Evolutionary conservation across 2,329 filamentous ascomycete genomes (phyloP), one percentile per base, ranked within the genome.

Genomic region (Drechmeria coniospora): DNA sequence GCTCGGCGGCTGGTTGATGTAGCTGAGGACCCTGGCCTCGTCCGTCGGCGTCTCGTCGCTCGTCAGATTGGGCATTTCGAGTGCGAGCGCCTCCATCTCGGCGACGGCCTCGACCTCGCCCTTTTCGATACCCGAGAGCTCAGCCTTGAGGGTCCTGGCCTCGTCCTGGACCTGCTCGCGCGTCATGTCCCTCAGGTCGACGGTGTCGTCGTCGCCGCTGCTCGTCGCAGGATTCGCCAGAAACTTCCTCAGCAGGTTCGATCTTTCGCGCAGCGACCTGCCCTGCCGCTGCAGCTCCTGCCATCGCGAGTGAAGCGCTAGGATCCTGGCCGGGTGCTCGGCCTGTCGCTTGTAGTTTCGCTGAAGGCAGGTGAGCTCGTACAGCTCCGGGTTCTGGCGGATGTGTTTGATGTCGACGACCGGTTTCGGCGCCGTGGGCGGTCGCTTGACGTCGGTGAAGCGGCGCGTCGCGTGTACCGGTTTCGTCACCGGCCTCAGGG

Each of bases 391-490:
- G 53, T 92, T 80, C 45, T 83, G 69, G 32, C 86, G 84, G 50
- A 98, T 93, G 56, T 90, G 78, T 51, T 82, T 87, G 47, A 92
- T 67, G 57, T 94, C 79, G 39, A 92, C 67, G 25, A 68, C 68
- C 15, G 81, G 72, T 49, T 82, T 87, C 8, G 83, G 84, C 10
- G 81, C 84, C 28, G 68, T 75, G 2, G 78, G 63, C 4, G 79
- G 79, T 21, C 75, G 65, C 32, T 49, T 51, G 24, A 33, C 29
- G 25, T 48, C 44, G 26, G 42, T 38, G 21, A 45, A 41, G 32
- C 35, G 26, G 24, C 43, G 44, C 23, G 20, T 22, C 20, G 35
- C 21, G 28, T 30, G 24, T 3, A 34, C 28, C 7, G 30, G 33
- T n/a, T n/a, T n/a, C 16, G 37, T 27, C 29, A 27, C 35, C 15